Base-by-base conservation (phyloP, 2,329 filamentous ascomycete genomes). In the Phyllachora maydis region DNA sequence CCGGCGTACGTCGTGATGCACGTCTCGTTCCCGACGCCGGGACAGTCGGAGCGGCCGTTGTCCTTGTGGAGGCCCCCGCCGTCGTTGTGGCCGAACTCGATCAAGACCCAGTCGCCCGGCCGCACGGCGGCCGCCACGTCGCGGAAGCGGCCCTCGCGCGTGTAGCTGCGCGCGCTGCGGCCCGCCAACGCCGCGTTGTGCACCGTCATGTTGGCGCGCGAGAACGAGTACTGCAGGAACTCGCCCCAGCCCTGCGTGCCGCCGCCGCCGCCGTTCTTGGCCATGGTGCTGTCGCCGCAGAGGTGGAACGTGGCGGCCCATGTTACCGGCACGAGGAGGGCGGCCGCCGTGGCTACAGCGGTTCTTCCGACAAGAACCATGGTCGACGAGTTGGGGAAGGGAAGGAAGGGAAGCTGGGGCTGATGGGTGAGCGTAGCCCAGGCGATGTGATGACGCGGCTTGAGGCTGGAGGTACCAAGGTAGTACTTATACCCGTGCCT, bases 71-170 rank as follows among this genome's bases (percentile, higher is more conserved):
- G 46, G 0, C 56, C 56, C 2, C 69, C 67, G 12, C 68, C 71
- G 33, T 77, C 72, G 35, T 78, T 78, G 49, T 77, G 71, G 0
- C 72, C 71, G 35, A 77, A 74, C 35, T 76, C 70, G 25, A 77
- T 73, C 25, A 76, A 51, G 2, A 75, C 68, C 42, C 64, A 69
- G 42, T 77, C 71, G 16, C 65, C 66, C 2, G 50, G 26, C 36
- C 58, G 33, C 13, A 75, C 49, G 3, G 50, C 36, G 16, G 52
- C 43, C 22, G 59, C 56, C 24, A 77, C 59, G 1, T 50, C 52
- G 10, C 54, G 43, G 47, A 77, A 78, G 9, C 65, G 64, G 6
- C 62, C 65, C 45, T 78, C 71, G 22, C 65, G 57, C 2, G 60
- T 70, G 45, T 58, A 78, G 12, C 65, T 73, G 22, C 71, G 59